Evolutionary conservation across 208 protist species (phyloP).

Genomic region (Crithidia sp.): DNA sequence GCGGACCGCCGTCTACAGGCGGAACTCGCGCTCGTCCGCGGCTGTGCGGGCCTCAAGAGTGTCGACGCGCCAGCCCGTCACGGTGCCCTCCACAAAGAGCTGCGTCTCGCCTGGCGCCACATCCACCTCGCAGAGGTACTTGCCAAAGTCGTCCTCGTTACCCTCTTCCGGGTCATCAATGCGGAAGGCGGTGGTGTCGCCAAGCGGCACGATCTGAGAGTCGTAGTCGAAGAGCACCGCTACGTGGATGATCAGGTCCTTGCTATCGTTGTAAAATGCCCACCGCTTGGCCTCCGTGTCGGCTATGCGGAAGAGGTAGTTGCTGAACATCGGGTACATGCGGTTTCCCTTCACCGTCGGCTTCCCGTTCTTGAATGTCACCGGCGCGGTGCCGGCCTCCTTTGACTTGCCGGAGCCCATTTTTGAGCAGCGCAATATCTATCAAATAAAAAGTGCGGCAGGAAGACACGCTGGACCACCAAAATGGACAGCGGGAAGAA

Average conservation of each 20-base stretch:
- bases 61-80: constrained; percentile 82
- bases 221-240: constrained; percentile 88
- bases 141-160: constrained; percentile 76
- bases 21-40: constrained; percentile 62
- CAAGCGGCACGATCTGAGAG: constrained; percentile 75
- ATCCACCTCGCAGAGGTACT: constrained; percentile 83
- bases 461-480: too few relatives aligned
- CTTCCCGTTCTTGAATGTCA: constrained; percentile 62
- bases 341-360: constrained; percentile 53
- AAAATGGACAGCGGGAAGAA: constrained; percentile 2
- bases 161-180: constrained; percentile 80
- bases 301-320: constrained; percentile 68
- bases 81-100: constrained; percentile 72
- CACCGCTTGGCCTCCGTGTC: constrained; percentile 57
- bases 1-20: constrained; percentile 41
- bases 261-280: constrained; percentile 87
- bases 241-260: constrained; percentile 73
- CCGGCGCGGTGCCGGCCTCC: constrained; percentile 14
- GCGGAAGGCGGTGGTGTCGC: constrained; percentile 68
- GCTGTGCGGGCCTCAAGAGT: constrained; percentile 75
- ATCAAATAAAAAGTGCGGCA: too few relatives aligned
- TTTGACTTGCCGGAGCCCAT: constrained; percentile 51
- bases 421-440: neutral
- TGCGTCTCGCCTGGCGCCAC: constrained; percentile 67
- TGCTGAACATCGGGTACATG: constrained; percentile 79